Conservation (phyloP, 2,329 filamentous ascomycete species). For the Aspergillus quadrilineatus region DNA sequence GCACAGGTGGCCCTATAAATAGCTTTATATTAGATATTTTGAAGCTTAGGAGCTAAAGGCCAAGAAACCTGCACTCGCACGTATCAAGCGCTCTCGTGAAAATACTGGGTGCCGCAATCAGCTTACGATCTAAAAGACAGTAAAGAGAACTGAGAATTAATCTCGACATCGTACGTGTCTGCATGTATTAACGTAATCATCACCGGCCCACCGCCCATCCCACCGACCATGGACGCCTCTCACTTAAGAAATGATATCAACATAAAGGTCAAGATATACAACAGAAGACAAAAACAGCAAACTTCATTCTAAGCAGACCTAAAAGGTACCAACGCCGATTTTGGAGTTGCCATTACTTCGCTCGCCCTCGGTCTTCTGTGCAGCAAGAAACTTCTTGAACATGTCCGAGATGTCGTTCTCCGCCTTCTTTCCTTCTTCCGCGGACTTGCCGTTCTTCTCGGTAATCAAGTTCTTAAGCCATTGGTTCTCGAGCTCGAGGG, state of each 20-base stretch:
- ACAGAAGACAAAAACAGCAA: conserved; percentile 1
- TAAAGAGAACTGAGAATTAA: neutral
- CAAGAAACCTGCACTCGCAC: too few relatives aligned
- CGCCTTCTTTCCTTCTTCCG: conserved; percentile 33
- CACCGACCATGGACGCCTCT: conserved; percentile 20
- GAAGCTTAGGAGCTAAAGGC: too few relatives aligned
- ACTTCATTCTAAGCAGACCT: conserved; percentile 10
- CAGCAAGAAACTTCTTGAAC: conserved; percentile 42
- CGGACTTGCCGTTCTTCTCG: conserved; percentile 64
- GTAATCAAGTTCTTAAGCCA: conserved; percentile 78
- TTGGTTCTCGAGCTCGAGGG: conserved; percentile 77
- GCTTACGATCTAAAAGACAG: too few relatives aligned
- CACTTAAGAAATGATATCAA: neutral
- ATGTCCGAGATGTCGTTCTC: conserved; percentile 49
- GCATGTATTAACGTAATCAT: conserved; percentile 16
- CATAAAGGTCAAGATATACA: conserved; percentile 13
- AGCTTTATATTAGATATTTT: too few relatives aligned
- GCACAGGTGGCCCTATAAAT: too few relatives aligned
- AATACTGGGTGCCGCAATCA: too few relatives aligned
- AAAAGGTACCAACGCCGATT: conserved; percentile 33
- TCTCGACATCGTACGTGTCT: neutral
- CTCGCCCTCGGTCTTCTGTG: conserved; percentile 31
- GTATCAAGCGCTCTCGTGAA: too few relatives aligned
- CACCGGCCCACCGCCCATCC: conserved; percentile 15
- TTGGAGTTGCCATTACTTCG: conserved; percentile 33